Base-by-base conservation (phyloP, 192 early-diverging fungal species). In the Entophlyctis luteolus region DNA sequence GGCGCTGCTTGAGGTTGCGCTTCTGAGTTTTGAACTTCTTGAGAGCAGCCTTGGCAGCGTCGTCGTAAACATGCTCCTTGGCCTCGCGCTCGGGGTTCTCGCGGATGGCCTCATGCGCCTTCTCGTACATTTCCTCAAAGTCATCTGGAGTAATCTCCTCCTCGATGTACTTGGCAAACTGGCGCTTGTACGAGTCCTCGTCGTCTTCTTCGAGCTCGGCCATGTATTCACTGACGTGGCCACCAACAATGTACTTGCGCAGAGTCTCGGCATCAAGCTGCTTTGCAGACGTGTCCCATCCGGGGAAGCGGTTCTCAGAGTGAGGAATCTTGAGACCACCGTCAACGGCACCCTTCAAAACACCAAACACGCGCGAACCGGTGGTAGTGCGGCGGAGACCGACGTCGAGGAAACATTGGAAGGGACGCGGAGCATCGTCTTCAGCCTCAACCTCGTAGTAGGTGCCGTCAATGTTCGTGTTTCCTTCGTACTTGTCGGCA, bases 151-250 rank as follows among this genome's bases (percentile, higher is more conserved):
- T 74, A 67, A 97, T 80, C 59, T 88, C 95, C 57, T 86, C 83
- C 80, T 86, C 92, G 73, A 99, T 84, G 90, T 90, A 97, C 73
- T 82, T 84, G 65, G 93, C 84, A 79, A 99, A 99, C 79, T 96
- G 94, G 70, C 87, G 81, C 85, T 94, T 96, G 88, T 91, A 97
- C 59, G 87, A 85, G 76, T 99, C 96, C 84, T 95, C 94, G 77
- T 99, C 96, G 83, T 99, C 96, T 80, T 97, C 95, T 82, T 94
- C 87, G 69, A 99, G 91, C 82, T 87, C 85, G 73, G 89, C 90
- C 94, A 99, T 99, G 88, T 95, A 99, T 74, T 96, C 93, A 67
- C 92, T 85, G 62, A 98, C 91, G 85, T 97, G 96, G 73, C 90
- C 88, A 77, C 96, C 96, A 78, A 90, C 94, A 88, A 98, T 98